Conservation (phyloP, 106 monocot species). For the Ottelia alismoides region DNA sequence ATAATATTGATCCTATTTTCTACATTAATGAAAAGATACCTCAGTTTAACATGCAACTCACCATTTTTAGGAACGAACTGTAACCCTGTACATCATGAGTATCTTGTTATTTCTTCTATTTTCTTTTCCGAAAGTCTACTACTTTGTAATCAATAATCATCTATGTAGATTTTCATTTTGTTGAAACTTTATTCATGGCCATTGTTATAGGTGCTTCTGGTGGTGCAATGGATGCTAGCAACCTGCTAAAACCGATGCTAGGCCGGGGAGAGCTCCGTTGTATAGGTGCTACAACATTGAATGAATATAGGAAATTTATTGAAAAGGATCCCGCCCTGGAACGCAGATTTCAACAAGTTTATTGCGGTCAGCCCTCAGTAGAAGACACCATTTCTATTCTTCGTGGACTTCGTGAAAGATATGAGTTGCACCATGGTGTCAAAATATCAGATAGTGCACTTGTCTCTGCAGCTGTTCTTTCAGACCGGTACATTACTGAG, state of each 20-base stretch:
- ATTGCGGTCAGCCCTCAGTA: constrained; percentile 72
- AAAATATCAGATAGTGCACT: constrained; percentile 84
- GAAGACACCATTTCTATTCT: constrained; percentile 85
- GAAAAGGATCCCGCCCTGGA: constrained; percentile 88
- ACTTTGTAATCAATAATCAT: too few species aligned
- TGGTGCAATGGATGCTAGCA: constrained; percentile 89
- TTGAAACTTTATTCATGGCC: too few species aligned
- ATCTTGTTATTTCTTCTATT: too few species aligned
- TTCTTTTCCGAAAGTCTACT: too few species aligned
- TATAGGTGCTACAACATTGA: constrained; percentile 84
- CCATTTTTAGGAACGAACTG: too few species aligned
- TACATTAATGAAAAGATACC: too few species aligned
- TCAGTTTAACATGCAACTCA: too few species aligned
- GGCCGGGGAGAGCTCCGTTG: constrained; percentile 84
- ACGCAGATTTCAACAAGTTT: constrained; percentile 85
- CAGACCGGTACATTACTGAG: constrained; percentile 70
- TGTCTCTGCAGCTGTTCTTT: constrained; percentile 66
- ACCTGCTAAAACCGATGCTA: constrained; percentile 81
- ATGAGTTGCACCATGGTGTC: constrained; percentile 89
- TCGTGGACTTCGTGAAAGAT: constrained; percentile 72
- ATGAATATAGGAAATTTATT: constrained; percentile 83
- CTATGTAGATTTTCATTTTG: too few species aligned
- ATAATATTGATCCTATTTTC: too few species aligned
- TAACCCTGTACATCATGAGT: too few species aligned
- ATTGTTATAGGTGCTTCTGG: constrained; percentile 58